These are phyloP conservation scores for Trifolium pratense DNA, from an alignment of 306 rosid species.

Conservation along the genomic window DNA sequence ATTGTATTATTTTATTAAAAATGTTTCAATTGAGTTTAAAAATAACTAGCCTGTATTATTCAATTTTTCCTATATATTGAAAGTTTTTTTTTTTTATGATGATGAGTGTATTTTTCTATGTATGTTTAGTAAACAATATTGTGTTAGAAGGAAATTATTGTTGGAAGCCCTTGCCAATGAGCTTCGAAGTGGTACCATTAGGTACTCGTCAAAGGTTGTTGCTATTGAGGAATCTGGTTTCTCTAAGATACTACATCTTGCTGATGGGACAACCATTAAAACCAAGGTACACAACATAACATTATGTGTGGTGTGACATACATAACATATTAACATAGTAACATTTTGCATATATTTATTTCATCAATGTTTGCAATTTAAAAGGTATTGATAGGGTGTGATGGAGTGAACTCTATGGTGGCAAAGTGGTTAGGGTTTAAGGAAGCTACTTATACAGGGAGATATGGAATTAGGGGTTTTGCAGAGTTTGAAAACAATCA, in stretches of 20 bases:
- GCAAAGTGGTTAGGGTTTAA: constrained; percentile 77
- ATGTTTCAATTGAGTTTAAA: not conserved
- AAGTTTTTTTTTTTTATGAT: no score
- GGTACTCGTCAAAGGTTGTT: constrained; percentile 72
- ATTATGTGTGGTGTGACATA: not conserved
- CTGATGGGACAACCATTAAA: constrained; percentile 64
- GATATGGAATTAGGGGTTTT: constrained; percentile 64
- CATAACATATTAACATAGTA: no score
- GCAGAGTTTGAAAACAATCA: constrained; percentile 37
- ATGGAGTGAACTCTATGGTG: constrained; percentile 80
- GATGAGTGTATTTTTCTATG: no score
- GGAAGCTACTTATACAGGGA: constrained; percentile 49
- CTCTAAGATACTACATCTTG: constrained; percentile 67
- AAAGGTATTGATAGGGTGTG: constrained; percentile 80
- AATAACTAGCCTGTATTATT: no score
- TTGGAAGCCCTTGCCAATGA: constrained; percentile 69
- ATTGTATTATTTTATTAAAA: no score
- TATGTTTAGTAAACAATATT: not conserved
- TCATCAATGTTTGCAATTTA: not conserved
- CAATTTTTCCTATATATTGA: constrained; percentile 23
- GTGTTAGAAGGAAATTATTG: constrained; percentile 58
- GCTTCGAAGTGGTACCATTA: constrained; percentile 70
- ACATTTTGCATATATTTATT: no score
- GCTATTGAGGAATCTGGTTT: constrained; percentile 65
- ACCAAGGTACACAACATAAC: constrained; percentile 52